phyloP scores from a whole-genome alignment of 2,329 filamentous ascomycete species.

The Zymoseptoria pseudotritici region DNA sequence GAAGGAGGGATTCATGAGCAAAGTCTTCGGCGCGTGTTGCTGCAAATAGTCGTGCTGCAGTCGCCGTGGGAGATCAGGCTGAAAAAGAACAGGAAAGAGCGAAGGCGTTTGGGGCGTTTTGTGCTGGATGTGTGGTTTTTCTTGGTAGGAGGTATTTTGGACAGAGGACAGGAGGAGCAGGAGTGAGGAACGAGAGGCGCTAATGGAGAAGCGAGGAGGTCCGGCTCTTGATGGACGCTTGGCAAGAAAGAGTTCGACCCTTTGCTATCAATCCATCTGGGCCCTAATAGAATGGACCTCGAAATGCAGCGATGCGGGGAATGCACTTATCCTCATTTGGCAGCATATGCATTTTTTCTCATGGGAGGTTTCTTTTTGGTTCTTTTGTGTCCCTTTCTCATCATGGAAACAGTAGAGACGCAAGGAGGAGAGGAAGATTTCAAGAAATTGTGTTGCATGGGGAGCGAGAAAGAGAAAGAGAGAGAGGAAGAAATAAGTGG shows the following conservation, averaged over 20 bases:
- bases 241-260: neutral
- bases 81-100: neutral
- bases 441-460: neutral
- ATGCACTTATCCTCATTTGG: neutral
- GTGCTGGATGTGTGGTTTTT: neutral
- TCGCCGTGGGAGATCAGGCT: neutral
- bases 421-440: neutral
- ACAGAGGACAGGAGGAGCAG: neutral
- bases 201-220: neutral
- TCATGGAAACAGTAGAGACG: neutral
- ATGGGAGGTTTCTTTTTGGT: too few species aligned
- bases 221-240: neutral
- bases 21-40: constrained; percentile 87
- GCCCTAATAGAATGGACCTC: neutral
- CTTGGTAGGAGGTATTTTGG: neutral
- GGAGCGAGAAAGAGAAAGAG: neutral
- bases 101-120: neutral
- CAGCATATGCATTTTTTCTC: too few species aligned
- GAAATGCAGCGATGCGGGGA: neutral
- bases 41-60: constrained; percentile 53
- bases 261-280: neutral
- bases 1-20: constrained; percentile 77
- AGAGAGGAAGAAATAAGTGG: neutral
- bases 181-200: neutral
- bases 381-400: neutral